Percentiles rank a stretch among this genome's conserved stretches.
Conservation (phyloP, 306 rosid genomes). For the Vigna hirtella region DNA sequence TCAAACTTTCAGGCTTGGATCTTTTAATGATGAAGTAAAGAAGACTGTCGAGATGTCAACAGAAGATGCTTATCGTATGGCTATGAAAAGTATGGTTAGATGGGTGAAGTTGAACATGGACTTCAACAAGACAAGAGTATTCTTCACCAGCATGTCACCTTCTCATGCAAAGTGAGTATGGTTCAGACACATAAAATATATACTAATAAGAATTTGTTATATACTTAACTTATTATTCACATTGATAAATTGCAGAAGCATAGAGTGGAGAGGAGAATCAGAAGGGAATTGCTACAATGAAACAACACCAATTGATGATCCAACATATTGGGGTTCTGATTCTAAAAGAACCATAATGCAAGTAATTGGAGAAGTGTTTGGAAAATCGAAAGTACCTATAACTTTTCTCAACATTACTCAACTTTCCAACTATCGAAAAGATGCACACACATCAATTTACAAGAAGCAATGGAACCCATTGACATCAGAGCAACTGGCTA, state of each 20-base stretch:
- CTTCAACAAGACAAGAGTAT: constrained; percentile 76
- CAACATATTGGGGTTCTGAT: constrained; percentile 82
- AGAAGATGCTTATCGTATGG: constrained; percentile 86
- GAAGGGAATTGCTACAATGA: constrained; percentile 88
- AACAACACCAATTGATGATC: constrained; percentile 78
- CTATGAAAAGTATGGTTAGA: constrained; percentile 85
- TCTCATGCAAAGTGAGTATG: constrained; percentile 73
- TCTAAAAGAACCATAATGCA: constrained; percentile 69
- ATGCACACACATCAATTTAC: constrained; percentile 92
- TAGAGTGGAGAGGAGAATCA: constrained; percentile 82
- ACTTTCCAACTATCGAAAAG: constrained; percentile 79
- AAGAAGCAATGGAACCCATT: constrained; percentile 92
- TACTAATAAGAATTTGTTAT: no score
- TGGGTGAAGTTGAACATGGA: constrained; percentile 87
- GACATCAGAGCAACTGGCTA: constrained; percentile 74
- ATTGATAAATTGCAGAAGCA: constrained; percentile 58
- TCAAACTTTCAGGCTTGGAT: constrained; percentile 67
- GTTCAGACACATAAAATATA: background rate
- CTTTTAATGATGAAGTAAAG: constrained; percentile 79
- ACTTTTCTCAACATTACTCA: constrained; percentile 89
- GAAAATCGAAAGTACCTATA: constrained; percentile 64
- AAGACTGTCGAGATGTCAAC: constrained; percentile 73
- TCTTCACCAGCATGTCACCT: constrained; percentile 99
- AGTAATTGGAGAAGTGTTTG: constrained; percentile 75
- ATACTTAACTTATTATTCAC: background rate